These are phyloP conservation scores for Magnolia sinica DNA, from an alignment of 164 flowering plant genomes.

Conservation along the genomic window DNA sequence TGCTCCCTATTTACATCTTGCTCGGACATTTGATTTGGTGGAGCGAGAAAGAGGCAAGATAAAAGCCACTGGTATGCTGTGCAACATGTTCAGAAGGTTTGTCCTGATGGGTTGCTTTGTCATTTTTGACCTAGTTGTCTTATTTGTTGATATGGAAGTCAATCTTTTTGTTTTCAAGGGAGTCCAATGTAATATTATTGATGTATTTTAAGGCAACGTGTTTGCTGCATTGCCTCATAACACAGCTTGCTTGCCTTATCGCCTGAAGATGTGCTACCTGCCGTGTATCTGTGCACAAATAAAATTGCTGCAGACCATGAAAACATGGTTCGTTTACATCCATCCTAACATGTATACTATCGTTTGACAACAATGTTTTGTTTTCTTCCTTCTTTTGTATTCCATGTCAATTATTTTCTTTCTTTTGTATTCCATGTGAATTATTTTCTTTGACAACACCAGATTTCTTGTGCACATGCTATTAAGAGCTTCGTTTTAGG, in stretches of 20 bases:
- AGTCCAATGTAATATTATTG: background rate
- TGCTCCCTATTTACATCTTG: slow-evolving; percentile 88
- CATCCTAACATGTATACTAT: background rate
- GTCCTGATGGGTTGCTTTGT: slow-evolving; percentile 11
- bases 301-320: slow-evolving; percentile 89
- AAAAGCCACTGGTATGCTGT: slow-evolving; percentile 74
- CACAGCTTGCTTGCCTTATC: slow-evolving; percentile 79
- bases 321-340: slow-evolving; percentile 53
- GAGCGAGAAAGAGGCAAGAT: slow-evolving; percentile 80
- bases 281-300: slow-evolving; percentile 85
- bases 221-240: slow-evolving; percentile 8
- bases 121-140: slow-evolving; percentile 3
- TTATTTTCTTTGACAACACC: background rate
- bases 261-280: slow-evolving; percentile 83
- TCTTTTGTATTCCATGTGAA: background rate
- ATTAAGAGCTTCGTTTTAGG: background rate
- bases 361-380: background rate
- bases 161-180: background rate
- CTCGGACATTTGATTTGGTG: slow-evolving; percentile 74
- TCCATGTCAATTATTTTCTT: background rate
- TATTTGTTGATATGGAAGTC: background rate
- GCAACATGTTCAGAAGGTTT: slow-evolving; percentile 97
- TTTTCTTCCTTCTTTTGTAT: background rate
- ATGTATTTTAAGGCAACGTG: background rate
- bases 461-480: background rate